Base-by-base conservation (phyloP, 441 rosid genomes). In the Gossypium lobatum region DNA sequence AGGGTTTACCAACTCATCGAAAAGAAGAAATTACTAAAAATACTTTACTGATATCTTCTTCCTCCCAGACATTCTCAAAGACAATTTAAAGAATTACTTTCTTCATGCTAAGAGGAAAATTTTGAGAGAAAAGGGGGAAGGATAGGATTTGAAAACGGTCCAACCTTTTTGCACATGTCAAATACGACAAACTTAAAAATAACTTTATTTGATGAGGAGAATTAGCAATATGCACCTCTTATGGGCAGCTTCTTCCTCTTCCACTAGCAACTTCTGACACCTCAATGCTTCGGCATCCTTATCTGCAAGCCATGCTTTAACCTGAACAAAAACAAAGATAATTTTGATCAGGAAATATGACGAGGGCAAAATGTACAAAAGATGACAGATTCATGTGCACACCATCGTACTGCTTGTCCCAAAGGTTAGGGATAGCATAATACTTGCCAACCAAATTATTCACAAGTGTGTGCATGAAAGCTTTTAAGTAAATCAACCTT, bases 221-320 rank as follows among this genome's bases (percentile, higher is more conserved):
- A n/a, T 39, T 20, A 23, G 59, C 31, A 73, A 20, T 72, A 78
- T 26, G 42, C 77, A 91, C 99, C 95, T 93, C 85, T 86, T 89
- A 77, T 78, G 93, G 55, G 95, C 93, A 78, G 95, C 96, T 86
- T 93, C 99, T 85, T 95, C 98, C 83, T 95, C 99, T 83, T 91
- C 97, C 79, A 95, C 87, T 25, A 93, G 88, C 81, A 93, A 81
- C 76, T 91, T 88, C 85, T 95, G 97, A 83, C 93, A 92, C 84
- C 95, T 87, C 81, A 93, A 78, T 72, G 99, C 96, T 83, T 93
- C 97, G 26, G 93, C 97, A 79, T 95, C 99, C 84, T 90, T 89
- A 83, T 95, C 95, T 64, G 91, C 93, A 53, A 91, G 89, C 98
- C 98, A 95, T 54, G 87, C 97, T 78, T 89, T 86, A 25, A 93